Evolutionary conservation across 2,329 filamentous ascomycete genomes (phyloP).

Genomic region (Paecilomyces sp.): DNA sequence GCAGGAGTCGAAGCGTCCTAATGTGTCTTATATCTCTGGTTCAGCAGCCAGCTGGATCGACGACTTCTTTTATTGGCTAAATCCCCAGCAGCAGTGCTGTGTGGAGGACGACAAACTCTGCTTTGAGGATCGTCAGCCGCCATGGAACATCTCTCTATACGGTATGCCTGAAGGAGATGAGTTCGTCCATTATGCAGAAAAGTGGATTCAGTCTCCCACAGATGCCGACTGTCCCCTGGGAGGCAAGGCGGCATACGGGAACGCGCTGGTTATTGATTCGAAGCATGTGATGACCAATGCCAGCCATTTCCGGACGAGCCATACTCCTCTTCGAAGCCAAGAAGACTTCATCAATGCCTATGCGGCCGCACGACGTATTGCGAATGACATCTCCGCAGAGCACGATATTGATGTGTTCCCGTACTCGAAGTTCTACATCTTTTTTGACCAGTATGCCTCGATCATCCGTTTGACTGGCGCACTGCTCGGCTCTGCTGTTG

Average conservation of each 20-base stretch:
- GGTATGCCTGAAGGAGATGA: conserved; percentile 94
- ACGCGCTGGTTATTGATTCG: conserved; percentile 71
- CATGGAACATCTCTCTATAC: conserved; percentile 81
- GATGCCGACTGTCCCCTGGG: conserved; percentile 79
- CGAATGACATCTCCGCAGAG: conserved; percentile 61
- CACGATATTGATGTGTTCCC: conserved; percentile 84
- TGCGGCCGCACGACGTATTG: conserved; percentile 79
- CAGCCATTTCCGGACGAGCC: conserved; percentile 85
- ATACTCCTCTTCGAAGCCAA: conserved; percentile 80
- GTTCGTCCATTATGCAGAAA: conserved; percentile 76
- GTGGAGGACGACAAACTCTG: conserved; percentile 65
- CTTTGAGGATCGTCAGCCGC: conserved; percentile 67
- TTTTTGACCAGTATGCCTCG: conserved; percentile 92
- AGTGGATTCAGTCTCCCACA: conserved; percentile 75
- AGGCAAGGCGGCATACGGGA: conserved; percentile 78
- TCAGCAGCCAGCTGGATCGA: conserved; percentile 94
- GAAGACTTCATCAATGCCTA: conserved; percentile 91
- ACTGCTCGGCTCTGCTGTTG: conserved; percentile 74
- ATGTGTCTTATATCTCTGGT: conserved; percentile 80
- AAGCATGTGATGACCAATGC: conserved; percentile 63
- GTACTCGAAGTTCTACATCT: conserved; percentile 97
- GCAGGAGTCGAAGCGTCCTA: conserved; percentile 82
- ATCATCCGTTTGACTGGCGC: conserved; percentile 75
- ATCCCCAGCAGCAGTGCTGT: conserved; percentile 74
- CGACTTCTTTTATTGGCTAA: conserved; percentile 95